A percentile compares a stretch with the other conserved stretches of the same genome.
These are phyloP conservation scores for Torulaspora microellipsoides DNA, from an alignment of 805 yeast species.

Conservation along the genomic window DNA sequence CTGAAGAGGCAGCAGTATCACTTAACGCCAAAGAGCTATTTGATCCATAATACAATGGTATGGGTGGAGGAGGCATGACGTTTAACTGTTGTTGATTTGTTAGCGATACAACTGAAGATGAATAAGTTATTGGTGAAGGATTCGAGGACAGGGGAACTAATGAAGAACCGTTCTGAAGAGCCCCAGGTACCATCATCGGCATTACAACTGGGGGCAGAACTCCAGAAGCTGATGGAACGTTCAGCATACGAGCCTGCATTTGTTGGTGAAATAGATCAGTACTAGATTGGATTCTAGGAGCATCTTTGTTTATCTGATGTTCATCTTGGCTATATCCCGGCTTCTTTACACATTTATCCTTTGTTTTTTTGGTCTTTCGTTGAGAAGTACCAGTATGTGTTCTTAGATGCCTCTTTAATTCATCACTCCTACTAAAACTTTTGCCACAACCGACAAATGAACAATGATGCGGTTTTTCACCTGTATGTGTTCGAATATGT, in stretches of 20 bases:
- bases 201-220: slow-evolving; percentile 7
- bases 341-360: slow-evolving; percentile 10
- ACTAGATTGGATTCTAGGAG: neutral
- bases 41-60: slow-evolving; percentile 11
- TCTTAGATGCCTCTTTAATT: slow-evolving; percentile 76
- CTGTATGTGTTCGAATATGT: slow-evolving; percentile 87
- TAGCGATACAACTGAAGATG: neutral
- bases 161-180: neutral
- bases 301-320: neutral
- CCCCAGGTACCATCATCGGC: slow-evolving; percentile 11
- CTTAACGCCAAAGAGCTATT: slow-evolving; percentile 19
- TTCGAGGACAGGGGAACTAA: too few species aligned
- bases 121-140: neutral
- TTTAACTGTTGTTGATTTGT: slow-evolving; percentile 5
- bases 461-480: slow-evolving; percentile 86
- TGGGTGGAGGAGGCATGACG: slow-evolving; percentile 10
- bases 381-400: slow-evolving; percentile 63
- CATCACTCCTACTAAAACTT: slow-evolving; percentile 76
- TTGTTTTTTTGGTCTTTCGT: slow-evolving; percentile 38
- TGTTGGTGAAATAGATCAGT: neutral
- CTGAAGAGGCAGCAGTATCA: slow-evolving; percentile 15
- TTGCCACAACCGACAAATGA: slow-evolving; percentile 76
- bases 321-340: slow-evolving; percentile 4
- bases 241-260: neutral
- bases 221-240: neutral